Base-by-base conservation (phyloP, 192 early-diverging fungal species). In the Diversispora epigaea region DNA sequence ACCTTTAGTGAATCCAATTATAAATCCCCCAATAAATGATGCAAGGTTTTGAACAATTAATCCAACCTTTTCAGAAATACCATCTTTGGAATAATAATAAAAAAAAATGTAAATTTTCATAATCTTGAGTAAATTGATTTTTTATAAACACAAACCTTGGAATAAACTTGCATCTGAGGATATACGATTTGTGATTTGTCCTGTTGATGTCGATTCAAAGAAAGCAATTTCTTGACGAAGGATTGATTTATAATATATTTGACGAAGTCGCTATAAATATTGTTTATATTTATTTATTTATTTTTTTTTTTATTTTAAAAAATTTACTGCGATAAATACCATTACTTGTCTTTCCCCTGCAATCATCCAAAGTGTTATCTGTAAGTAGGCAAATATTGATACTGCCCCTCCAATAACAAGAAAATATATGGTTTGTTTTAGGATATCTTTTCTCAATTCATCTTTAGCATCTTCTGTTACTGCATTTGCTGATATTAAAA, bases 161-260 rank as follows among this genome's bases (percentile, higher is more conserved):
- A 32, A 32, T 32, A 32, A 32, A 32, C 25, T 32, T 32, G 79
- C 4, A 83, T 85, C 45, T 80, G 81, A 64, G 0, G 69, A n/a
- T 15, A 71, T 71, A 57, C 69, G 69, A 52, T 91, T 93, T 0
- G 92, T 89, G 45, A 96, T 83, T 73, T 90, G 88, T 41, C 92
- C 94, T 25, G 91, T 86, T 62, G 84, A 84, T 21, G 79, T 83
- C 11, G 80, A 82, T 71, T 98, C 96, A 68, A 95, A 95, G 90
- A 91, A 98, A 21, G 88, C 86, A 71, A 93, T 88, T 39, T 96
- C 89, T 77, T 96, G 95, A 52, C 93, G 84, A 58, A 98, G 83
- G 69, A 96, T 91, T 2, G 91, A 79, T 25, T 80, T 78, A 44
- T 95, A 85, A 73, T 95, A 98, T 6, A 64, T 68, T 63, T 91